Conservation (phyloP, 768 basidiomycete genomes). For the Fibroporia radiculosa region DNA sequence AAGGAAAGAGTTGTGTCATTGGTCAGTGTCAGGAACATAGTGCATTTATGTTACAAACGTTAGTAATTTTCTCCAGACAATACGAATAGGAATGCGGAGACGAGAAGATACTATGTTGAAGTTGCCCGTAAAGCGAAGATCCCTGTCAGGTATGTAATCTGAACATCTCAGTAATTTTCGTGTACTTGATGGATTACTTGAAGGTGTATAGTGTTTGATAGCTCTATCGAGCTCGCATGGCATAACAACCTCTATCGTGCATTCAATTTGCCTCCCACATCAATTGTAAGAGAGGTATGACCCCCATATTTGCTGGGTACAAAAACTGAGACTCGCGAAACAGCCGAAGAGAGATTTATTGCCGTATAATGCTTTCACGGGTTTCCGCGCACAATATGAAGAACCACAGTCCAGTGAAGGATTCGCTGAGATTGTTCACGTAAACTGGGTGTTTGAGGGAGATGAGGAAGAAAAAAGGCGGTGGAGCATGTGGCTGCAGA, state of each 20-base stretch:
- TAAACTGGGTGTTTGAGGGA: conserved; percentile 80
- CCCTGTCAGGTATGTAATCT: conserved; percentile 41
- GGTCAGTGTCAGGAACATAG: conserved; percentile 36
- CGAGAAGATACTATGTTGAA: conserved; percentile 65
- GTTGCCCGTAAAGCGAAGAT: conserved; percentile 50
- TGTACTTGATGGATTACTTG: neutral
- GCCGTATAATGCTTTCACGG: conserved; percentile 51
- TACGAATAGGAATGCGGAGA: conserved; percentile 73
- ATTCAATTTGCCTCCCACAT: conserved; percentile 44
- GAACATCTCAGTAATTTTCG: neutral
- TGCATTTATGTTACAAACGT: neutral
- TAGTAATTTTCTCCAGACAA: conserved; percentile 68
- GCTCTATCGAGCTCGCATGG: conserved; percentile 75
- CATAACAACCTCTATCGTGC: conserved; percentile 92
- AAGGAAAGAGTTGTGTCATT: conserved; percentile 65
- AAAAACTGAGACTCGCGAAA: conserved; percentile 5
- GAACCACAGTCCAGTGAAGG: conserved; percentile 65
- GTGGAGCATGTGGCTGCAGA: conserved; percentile 86
- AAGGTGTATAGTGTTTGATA: conserved; percentile 73
- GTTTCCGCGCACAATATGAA: conserved; percentile 56
- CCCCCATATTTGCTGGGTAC: neutral
- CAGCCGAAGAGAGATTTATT: conserved; percentile 45
- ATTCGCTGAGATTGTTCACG: conserved; percentile 62
- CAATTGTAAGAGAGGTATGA: conserved; percentile 35
- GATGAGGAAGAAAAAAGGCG: conserved; percentile 55